phyloP scores from a whole-genome alignment of 306 rosid genomes.

The Cucurbita argyrosperma region DNA sequence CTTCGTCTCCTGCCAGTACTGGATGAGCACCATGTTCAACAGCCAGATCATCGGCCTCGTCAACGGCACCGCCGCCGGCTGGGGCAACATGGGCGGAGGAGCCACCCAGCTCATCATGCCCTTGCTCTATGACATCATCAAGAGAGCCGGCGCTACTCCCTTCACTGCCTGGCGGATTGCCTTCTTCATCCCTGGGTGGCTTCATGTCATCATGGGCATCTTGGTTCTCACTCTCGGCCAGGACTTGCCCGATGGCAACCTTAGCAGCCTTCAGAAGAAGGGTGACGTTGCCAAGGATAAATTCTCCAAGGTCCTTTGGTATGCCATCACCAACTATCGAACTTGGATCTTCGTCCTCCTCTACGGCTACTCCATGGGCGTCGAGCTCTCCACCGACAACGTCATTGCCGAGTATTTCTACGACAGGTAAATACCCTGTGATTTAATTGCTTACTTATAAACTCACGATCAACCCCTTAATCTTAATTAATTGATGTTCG shows the following conservation, averaged over 20 bases:
- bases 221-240: constrained; percentile 64
- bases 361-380: constrained; percentile 90
- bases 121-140: constrained; percentile 37
- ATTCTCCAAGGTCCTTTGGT: constrained; percentile 65
- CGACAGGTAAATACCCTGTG: constrained; percentile 32
- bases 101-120: constrained; percentile 94
- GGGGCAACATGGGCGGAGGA: constrained; percentile 98
- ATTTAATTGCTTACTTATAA: too few species aligned
- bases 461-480: too few species aligned
- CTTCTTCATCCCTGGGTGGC: constrained; percentile 59
- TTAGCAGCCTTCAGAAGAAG: constrained; percentile 46
- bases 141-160: constrained; percentile 37
- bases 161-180: constrained; percentile 84
- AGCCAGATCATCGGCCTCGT: constrained; percentile 68
- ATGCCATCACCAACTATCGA: constrained; percentile 76
- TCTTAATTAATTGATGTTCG: too few species aligned
- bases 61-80: constrained; percentile 84
- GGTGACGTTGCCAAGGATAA: constrained; percentile 64
- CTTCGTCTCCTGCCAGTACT: constrained; percentile 85
- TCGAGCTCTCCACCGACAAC: constrained; percentile 73
- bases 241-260: constrained; percentile 87
- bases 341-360: constrained; percentile 78
- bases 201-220: constrained; percentile 58
- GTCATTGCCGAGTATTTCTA: constrained; percentile 78
- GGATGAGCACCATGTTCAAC: constrained; percentile 96